phyloP scores from a whole-genome alignment of 2,329 filamentous ascomycete species.

The Claviceps sp. region DNA sequence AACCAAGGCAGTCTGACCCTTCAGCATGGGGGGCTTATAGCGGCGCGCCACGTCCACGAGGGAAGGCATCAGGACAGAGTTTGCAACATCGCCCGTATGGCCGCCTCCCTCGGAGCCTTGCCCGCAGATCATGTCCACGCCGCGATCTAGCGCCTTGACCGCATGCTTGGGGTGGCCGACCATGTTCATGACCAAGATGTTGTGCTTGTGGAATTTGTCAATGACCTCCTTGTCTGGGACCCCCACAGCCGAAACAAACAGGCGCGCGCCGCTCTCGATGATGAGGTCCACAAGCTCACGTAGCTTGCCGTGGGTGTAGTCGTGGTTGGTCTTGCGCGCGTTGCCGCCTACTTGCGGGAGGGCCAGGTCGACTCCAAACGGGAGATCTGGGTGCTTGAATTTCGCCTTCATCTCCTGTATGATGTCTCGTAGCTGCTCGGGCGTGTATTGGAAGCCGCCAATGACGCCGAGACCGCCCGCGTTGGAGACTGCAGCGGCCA shows the following conservation, averaged over 20 bases:
- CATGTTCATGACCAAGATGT: slow-evolving; percentile 93
- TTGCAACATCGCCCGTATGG: slow-evolving; percentile 80
- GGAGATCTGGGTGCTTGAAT: slow-evolving; percentile 51
- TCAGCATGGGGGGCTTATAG: slow-evolving; percentile 57
- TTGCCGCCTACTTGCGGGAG: slow-evolving; percentile 76
- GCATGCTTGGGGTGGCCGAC: slow-evolving; percentile 88
- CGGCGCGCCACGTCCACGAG: slow-evolving; percentile 70
- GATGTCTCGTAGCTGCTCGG: slow-evolving; percentile 61
- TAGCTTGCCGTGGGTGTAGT: slow-evolving; percentile 83
- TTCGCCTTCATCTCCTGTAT: slow-evolving; percentile 74
- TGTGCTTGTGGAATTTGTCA: slow-evolving; percentile 61
- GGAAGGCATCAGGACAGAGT: slow-evolving; percentile 72
- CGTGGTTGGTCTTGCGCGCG: slow-evolving; percentile 85
- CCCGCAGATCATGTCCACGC: slow-evolving; percentile 82
- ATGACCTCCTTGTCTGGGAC: slow-evolving; percentile 66
- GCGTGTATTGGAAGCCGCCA: slow-evolving; percentile 59
- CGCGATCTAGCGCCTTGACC: slow-evolving; percentile 71
- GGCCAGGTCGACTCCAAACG: slow-evolving; percentile 85
- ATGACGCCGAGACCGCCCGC: slow-evolving; percentile 74
- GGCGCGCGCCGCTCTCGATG: slow-evolving; percentile 65
- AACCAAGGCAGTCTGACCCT: slow-evolving; percentile 60
- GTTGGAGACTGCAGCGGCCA: slow-evolving; percentile 80
- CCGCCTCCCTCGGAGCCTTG: slow-evolving; percentile 91
- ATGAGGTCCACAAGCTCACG: slow-evolving; percentile 80
- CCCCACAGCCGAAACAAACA: slow-evolving; percentile 83